Percentiles rank a stretch among this genome's conserved stretches.
These are phyloP conservation scores for Cairneyella variabilis DNA, from an alignment of 495 filamentous ascomycete genomes.

Conservation along the genomic window DNA sequence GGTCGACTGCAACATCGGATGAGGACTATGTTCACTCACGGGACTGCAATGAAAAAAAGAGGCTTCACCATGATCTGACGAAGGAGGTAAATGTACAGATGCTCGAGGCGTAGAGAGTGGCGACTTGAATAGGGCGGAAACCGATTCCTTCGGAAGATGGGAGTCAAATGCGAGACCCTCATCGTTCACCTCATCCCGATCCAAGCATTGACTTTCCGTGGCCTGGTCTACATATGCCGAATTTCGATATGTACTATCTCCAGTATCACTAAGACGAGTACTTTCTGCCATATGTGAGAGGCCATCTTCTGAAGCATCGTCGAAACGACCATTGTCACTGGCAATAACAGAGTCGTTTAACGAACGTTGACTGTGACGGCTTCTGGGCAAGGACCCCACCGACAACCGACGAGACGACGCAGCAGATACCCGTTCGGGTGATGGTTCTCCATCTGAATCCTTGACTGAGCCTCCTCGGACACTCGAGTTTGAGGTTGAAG, in stretches of 20 bases:
- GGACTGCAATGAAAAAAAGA: not conserved
- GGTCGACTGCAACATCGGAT: constrained; percentile 17
- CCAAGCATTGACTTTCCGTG: constrained; percentile 39
- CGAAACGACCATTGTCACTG: constrained; percentile 27
- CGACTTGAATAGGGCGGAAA: not conserved
- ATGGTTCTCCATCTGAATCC: constrained; percentile 9
- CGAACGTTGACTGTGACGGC: not conserved
- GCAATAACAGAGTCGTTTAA: constrained; percentile 14
- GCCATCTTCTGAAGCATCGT: constrained; percentile 31
- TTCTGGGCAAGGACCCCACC: constrained; percentile 7
- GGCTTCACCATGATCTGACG: not conserved
- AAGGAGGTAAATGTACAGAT: constrained; percentile 3
- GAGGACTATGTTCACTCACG: not conserved
- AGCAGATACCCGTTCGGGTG: constrained; percentile 9
- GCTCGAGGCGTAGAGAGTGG: constrained; percentile 20
- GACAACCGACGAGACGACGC: constrained; percentile 11
- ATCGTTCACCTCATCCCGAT: constrained; percentile 26
- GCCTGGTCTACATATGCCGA: constrained; percentile 48
- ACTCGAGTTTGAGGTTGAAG: constrained; percentile 5
- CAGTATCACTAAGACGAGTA: constrained; percentile 29
- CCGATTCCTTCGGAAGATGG: not conserved
- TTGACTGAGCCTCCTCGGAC: constrained; percentile 4
- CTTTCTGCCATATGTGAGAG: constrained; percentile 33
- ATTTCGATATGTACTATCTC: constrained; percentile 36
- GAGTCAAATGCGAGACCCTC: not conserved